Percentiles rank a stretch among this genome's conserved stretches.
phyloP scores from a whole-genome alignment of 768 basidiomycete species.

The Boletus sensibilis region DNA sequence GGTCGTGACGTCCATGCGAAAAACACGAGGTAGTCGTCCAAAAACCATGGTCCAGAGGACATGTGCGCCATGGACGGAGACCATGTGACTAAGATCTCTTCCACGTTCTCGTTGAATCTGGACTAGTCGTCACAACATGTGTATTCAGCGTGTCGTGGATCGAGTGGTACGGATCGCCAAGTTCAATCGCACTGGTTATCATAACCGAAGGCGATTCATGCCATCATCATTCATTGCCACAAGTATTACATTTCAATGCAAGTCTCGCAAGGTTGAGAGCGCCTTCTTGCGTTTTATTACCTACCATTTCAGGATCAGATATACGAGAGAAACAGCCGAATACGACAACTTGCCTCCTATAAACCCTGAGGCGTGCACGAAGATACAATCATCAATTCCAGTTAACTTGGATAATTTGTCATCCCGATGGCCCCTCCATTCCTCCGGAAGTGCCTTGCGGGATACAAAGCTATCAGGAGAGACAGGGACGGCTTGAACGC shows the following conservation, averaged over 20 bases:
- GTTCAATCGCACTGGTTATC: conserved; percentile 7
- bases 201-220: conserved; percentile 14
- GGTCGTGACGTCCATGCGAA: conserved; percentile 33
- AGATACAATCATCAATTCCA: conserved; percentile 82
- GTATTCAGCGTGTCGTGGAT: conserved; percentile 12
- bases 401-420: conserved; percentile 69
- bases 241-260: conserved; percentile 47
- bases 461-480: conserved; percentile 84
- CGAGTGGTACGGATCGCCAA: conserved; percentile 10
- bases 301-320: conserved; percentile 38
- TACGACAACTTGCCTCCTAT: conserved; percentile 70
- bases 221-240: conserved; percentile 18
- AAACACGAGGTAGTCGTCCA: conserved; percentile 30
- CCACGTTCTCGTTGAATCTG: conserved; percentile 12
- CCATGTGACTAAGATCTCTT: conserved; percentile 5
- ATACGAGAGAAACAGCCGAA: not conserved
- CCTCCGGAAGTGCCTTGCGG: conserved; percentile 88
- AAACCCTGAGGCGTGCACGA: conserved; percentile 95
- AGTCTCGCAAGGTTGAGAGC: conserved; percentile 75
- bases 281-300: conserved; percentile 88
- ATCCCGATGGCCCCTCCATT: conserved; percentile 91
- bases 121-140: conserved; percentile 14
- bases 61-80: conserved; percentile 1
- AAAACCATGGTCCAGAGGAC: conserved; percentile 3
- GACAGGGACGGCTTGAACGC: conserved; percentile 88